phyloP scores from a whole-genome alignment of 257 asterid genomes.

The Voacanga thouarsii region DNA sequence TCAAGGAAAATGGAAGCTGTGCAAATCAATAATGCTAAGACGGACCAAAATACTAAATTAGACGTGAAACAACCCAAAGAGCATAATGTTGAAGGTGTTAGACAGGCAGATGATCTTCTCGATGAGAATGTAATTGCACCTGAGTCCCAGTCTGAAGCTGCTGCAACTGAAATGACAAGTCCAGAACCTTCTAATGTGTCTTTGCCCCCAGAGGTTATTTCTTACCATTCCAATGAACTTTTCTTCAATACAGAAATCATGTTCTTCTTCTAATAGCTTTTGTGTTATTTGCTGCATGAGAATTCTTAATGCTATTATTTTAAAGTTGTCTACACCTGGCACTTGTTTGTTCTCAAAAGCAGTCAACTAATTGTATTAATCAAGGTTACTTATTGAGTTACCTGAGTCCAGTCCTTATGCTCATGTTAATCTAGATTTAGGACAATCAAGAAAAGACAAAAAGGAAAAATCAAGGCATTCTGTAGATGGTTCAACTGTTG shows the following conservation, averaged over 20 bases:
- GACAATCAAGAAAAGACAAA: neutral
- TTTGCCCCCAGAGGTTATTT: constrained; percentile 50
- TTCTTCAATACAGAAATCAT: neutral
- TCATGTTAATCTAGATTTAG: neutral
- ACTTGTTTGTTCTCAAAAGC: neutral
- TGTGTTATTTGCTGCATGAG: neutral
- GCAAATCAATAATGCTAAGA: constrained; percentile 38
- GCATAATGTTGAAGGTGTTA: constrained; percentile 33
- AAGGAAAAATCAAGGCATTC: neutral
- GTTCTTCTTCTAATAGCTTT: neutral
- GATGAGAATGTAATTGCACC: constrained; percentile 32
- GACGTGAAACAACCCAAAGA: constrained; percentile 39
- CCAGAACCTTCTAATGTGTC: constrained; percentile 41
- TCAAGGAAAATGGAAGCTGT: constrained; percentile 47
- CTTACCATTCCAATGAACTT: neutral
- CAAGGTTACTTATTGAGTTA: neutral
- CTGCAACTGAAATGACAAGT: constrained; percentile 42
- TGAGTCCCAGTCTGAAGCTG: constrained; percentile 36
- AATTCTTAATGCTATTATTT: neutral
- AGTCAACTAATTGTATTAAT: neutral
- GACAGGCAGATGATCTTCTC: constrained; percentile 35
- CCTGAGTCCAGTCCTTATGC: neutral
- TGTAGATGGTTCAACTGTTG: neutral
- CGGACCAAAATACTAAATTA: constrained; percentile 31
- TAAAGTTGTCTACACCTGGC: neutral